A percentile compares a stretch with the other conserved stretches of the same genome.
Evolutionary conservation across 2,329 filamentous ascomycete genomes (phyloP).

Genomic region (Cordyceps militaris): DNA sequence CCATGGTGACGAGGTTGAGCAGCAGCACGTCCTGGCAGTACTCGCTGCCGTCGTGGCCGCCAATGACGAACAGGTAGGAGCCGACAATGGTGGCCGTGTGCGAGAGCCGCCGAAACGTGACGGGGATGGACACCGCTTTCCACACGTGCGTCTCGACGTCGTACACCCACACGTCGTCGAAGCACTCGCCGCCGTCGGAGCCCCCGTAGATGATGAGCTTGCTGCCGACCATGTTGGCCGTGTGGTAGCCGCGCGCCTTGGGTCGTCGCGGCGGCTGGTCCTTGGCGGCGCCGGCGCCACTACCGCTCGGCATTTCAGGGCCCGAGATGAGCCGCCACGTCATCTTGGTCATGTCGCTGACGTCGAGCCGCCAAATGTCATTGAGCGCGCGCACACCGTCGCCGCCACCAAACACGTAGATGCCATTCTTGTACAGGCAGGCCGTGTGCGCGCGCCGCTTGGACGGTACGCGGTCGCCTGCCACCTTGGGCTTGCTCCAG

Average conservation of each 20-base stretch:
- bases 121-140: constrained; percentile 51
- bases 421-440: constrained; percentile 63
- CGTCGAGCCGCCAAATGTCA: constrained; percentile 66
- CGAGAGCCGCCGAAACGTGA: constrained; percentile 57
- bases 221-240: constrained; percentile 64
- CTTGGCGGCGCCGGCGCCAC: constrained; percentile 16
- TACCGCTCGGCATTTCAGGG: constrained; percentile 31
- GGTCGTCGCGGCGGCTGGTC: constrained; percentile 37
- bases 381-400: constrained; percentile 64
- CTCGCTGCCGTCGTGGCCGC: constrained; percentile 62
- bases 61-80: constrained; percentile 62
- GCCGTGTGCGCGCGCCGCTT: constrained; percentile 61
- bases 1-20: constrained; percentile 65
- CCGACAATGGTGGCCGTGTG: constrained; percentile 65
- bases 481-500: constrained; percentile 54
- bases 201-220: constrained; percentile 67
- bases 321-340: constrained; percentile 58
- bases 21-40: constrained; percentile 63
- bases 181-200: constrained; percentile 64
- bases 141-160: constrained; percentile 57
- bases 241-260: constrained; percentile 62
- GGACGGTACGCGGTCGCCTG: constrained; percentile 51
- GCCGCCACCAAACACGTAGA: constrained; percentile 66
- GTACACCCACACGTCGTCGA: constrained; percentile 67
- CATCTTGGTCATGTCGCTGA: constrained; percentile 59